Evolutionary conservation across 1,284 basidiomycete genomes (phyloP), one percentile per base, ranked within the genome.

Genomic region (Lignosus rhinocerotis): DNA sequence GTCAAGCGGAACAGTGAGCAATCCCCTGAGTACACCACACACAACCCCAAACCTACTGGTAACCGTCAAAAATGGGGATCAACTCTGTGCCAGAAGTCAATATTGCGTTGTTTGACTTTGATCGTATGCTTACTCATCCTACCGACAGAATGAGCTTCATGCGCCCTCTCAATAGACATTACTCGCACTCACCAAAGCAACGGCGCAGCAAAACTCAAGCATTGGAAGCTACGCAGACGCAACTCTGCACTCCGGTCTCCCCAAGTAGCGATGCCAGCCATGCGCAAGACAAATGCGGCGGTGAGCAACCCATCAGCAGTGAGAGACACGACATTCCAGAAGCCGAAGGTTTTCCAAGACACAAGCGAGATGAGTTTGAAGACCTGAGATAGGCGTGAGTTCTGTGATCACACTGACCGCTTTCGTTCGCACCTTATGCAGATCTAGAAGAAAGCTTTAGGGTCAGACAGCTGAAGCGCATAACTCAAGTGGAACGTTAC

Each of bases 161-260:
- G 6, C 16, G 19, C 16, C 12, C n/a, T 34, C 31, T 2, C 6
- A 1, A 19, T n/a, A 7, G n/a, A 45, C 6, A 31, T 45, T 9
- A 7, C 17, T 2, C 4, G 17, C 6, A 73, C 85, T 61, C 63
- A 91, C 90, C 93, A 96, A 50, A 95, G 89, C 42, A 95, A 80
- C 0, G 93, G 94, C 1, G 92, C 84, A 5, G 90, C 93, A 70
- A 90, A 93, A 76, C 92, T 92, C 34, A 96, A 75, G 19, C 93
- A 81, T 70, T 94, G 93, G 76, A 96, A 96, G 71, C 92, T 94
- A 59, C 73, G 78, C n/a, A 92, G 71, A 51, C 87, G 85, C 51
- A 78, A 73, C 44, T 59, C 71, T 19, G 69, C 75, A n/a, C 71
- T 72, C 42, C 76, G 68, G n/a, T 79, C 76, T 2, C 72, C 78